Evolutionary conservation across 1,284 basidiomycete species (phyloP).

Genomic region (Pseudozyma tsukubaensis): DNA sequence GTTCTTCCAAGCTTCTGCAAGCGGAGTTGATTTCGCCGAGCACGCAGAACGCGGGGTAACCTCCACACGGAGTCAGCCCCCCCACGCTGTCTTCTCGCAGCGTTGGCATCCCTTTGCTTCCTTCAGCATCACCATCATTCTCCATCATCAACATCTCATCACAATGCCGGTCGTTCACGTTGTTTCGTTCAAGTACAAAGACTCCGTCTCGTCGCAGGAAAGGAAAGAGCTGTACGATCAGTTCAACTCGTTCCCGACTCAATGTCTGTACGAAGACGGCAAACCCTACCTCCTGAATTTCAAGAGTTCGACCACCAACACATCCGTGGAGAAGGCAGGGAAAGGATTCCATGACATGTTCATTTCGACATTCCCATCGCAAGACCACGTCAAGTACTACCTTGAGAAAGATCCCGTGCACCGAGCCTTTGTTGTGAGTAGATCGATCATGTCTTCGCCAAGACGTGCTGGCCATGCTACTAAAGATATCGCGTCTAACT

Average conservation of each 20-base stretch:
- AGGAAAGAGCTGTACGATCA: conserved; percentile 27
- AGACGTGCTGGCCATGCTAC: background rate
- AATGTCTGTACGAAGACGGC: conserved; percentile 28
- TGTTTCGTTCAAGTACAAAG: conserved; percentile 51
- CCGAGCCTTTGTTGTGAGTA: conserved; percentile 41
- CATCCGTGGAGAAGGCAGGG: conserved; percentile 36
- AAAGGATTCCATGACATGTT: conserved; percentile 55
- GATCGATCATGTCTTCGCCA: background rate
- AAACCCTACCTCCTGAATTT: conserved; percentile 50
- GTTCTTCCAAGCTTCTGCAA: no score
- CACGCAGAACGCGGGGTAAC: no score
- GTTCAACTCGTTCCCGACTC: conserved; percentile 25
- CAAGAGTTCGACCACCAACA: conserved; percentile 44
- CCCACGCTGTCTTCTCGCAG: no score
- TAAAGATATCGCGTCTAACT: background rate
- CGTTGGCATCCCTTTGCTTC: background rate
- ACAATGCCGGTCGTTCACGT: conserved; percentile 51
- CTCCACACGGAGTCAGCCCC: no score
- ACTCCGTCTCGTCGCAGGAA: conserved; percentile 18
- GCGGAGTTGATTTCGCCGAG: no score
- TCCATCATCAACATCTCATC: background rate
- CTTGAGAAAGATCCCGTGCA: conserved; percentile 49
- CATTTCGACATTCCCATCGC: conserved; percentile 47
- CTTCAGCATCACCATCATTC: background rate
- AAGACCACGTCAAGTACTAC: conserved; percentile 42